Evolutionary conservation across 495 filamentous ascomycete species (phyloP).

Genomic region (Daldinia vernicosa): DNA sequence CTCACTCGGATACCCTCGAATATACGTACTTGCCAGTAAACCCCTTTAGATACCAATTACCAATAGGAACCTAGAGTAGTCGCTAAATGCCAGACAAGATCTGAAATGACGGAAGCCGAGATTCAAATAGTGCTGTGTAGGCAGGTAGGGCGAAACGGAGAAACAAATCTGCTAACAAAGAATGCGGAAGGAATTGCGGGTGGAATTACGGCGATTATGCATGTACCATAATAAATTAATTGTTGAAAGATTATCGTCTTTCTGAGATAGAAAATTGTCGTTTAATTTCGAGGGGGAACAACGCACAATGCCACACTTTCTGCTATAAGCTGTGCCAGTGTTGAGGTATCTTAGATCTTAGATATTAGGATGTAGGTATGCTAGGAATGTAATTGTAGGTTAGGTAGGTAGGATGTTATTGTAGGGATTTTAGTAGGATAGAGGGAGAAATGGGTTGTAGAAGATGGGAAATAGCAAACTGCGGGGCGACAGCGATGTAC

Average conservation of each 20-base stretch:
- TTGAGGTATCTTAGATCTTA: not conserved
- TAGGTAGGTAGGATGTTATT: too few relatives aligned
- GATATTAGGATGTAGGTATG: not conserved
- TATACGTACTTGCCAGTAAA: slow-evolving; percentile 7
- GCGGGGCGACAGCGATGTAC: slow-evolving; percentile 8
- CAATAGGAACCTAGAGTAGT: slow-evolving; percentile 6
- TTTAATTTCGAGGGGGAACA: not conserved
- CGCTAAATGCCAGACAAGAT: not conserved
- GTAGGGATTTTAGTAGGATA: not conserved
- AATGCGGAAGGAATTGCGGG: not conserved
- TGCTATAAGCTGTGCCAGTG: not conserved
- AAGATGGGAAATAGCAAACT: slow-evolving; percentile 3
- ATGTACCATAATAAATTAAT: not conserved
- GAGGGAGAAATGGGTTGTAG: slow-evolving; percentile 2
- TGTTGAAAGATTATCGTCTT: not conserved
- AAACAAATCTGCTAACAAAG: slow-evolving; percentile 6
- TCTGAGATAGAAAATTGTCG: too few relatives aligned
- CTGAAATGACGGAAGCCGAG: slow-evolving; percentile 37
- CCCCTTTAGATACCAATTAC: slow-evolving; percentile 28
- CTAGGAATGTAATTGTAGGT: not conserved
- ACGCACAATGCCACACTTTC: not conserved
- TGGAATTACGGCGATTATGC: not conserved
- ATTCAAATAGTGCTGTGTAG: slow-evolving; percentile 10
- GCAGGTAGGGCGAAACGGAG: not conserved
- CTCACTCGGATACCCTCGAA: not conserved